phyloP scores from a whole-genome alignment of 2,329 filamentous ascomycete genomes.

The Arthrobotrys entomopaga region DNA sequence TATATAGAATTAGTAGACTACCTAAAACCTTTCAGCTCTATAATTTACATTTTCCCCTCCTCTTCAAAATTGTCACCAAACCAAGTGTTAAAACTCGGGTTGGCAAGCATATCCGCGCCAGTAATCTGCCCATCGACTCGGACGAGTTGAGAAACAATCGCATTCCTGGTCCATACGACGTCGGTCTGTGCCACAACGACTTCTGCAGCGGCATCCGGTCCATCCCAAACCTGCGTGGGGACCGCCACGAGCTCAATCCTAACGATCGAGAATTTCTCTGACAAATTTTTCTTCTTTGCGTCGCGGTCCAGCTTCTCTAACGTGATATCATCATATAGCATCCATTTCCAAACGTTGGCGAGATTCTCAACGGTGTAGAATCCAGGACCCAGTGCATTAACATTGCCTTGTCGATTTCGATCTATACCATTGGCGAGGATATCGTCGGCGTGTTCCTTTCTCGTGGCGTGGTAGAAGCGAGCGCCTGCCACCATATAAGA shows the following conservation, averaged over 20 bases:
- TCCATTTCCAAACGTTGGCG: slow-evolving; percentile 12
- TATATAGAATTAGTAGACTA: slow-evolving; percentile 5
- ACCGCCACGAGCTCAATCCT: slow-evolving; percentile 6
- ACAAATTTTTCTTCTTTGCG: not conserved
- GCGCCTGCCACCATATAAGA: not conserved
- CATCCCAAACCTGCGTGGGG: slow-evolving; percentile 8
- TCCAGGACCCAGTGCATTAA: slow-evolving; percentile 10
- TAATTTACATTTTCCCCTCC: slow-evolving; percentile 11
- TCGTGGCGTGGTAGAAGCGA: slow-evolving; percentile 10
- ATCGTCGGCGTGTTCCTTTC: not conserved
- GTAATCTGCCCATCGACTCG: slow-evolving; percentile 9
- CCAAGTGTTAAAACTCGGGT: slow-evolving; percentile 1
- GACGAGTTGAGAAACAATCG: not conserved
- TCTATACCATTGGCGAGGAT: slow-evolving; percentile 2
- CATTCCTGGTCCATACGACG: slow-evolving; percentile 13
- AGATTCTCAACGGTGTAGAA: slow-evolving; percentile 5
- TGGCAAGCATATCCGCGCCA: not conserved
- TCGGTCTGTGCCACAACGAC: not conserved
- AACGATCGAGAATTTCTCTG: slow-evolving; percentile 6
- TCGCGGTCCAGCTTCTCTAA: not conserved
- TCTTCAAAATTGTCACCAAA: not conserved
- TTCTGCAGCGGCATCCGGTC: not conserved
- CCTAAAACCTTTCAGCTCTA: slow-evolving; percentile 17
- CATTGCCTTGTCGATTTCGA: not conserved
- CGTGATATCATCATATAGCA: not conserved